Evolutionary conservation across 2,329 filamentous ascomycete genomes (phyloP), one percentile per base, ranked within the genome.

Genomic region (Coleophoma eucalyptorum): DNA sequence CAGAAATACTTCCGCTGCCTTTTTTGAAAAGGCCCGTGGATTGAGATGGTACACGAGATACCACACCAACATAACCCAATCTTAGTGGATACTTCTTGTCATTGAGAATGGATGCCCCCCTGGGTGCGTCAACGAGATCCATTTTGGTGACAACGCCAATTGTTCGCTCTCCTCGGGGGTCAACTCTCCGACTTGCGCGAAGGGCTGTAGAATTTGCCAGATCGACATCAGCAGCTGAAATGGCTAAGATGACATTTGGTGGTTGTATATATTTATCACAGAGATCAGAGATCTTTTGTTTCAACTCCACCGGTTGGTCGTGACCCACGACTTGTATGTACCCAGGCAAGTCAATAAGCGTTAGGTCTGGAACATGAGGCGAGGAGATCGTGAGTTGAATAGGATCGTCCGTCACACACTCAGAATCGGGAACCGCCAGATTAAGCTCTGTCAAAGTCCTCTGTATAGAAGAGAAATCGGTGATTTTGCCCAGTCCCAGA

Each of bases 101-200:
- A 21, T 79, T 85, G 18, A 99, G 76, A 32, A 99, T 90, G 34
- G 82, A 78, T 13, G 83, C 80, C 31, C 92, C 94, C 51, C 93
- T 84, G 7, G 77, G 74, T 3, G 94, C 80, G 59, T 97, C 93
- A 7, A 99, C 92, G 19, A 99, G 78, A 63, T 99, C 94, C 93
- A 99, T 97, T 73, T 99, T 99, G 3, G 94, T 99, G 40, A 99
- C 86, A n/a, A 99, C 94, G 42, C 94, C 94, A 64, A 99, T 99
- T 0, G 94, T 99, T 55, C 94, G 81, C 71, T 99, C 94, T 49
- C 94, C 94, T 54, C 94, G 80, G 1, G 94, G 94, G 63, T 99
- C 94, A 26, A 97, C 92, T 59, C 93, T 82, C 55, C 94, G 82
- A 59, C 92, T 96, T 16, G 94, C 91, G 60, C 92, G 80, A 20